These are phyloP conservation scores for Tetracladium marchalianum DNA, from an alignment of 495 filamentous ascomycete species.

Conservation along the genomic window DNA sequence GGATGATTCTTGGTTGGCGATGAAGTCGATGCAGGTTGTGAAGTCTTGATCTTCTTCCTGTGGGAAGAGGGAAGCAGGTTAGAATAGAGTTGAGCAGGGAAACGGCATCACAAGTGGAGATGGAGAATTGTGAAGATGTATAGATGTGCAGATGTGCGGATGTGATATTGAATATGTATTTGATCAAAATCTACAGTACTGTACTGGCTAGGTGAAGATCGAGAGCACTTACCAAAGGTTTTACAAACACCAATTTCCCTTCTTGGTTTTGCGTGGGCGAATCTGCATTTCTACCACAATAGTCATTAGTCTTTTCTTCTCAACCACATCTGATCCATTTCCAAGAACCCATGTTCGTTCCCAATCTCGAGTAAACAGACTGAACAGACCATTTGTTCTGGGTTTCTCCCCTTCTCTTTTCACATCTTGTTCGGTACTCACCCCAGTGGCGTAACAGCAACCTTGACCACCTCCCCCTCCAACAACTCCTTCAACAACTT, in stretches of 20 bases:
- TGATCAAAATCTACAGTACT: no score
- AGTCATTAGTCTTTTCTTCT: slow-evolving; percentile 22
- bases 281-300: slow-evolving; percentile 45
- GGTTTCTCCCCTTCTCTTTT: no score
- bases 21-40: slow-evolving; percentile 32
- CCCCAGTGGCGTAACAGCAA: slow-evolving; percentile 62
- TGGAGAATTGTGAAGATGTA: no score
- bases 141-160: no score
- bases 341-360: no score
- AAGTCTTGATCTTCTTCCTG: slow-evolving; percentile 43
- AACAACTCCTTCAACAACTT: slow-evolving; percentile 42
- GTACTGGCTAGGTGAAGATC: no score
- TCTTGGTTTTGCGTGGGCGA: slow-evolving; percentile 34
- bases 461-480: slow-evolving; percentile 43
- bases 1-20: slow-evolving; percentile 28
- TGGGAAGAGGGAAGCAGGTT: slow-evolving; percentile 6
- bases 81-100: no score
- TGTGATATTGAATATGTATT: no score
- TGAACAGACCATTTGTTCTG: no score
- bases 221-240: slow-evolving; percentile 17
- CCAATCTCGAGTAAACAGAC: no score
- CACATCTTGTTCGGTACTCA: slow-evolving; percentile 25
- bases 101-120: no score
- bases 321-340: neutral
- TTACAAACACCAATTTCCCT: slow-evolving; percentile 38